Base-by-base conservation (phyloP, 1,284 basidiomycete genomes). In the Dichomitus squalens region DNA sequence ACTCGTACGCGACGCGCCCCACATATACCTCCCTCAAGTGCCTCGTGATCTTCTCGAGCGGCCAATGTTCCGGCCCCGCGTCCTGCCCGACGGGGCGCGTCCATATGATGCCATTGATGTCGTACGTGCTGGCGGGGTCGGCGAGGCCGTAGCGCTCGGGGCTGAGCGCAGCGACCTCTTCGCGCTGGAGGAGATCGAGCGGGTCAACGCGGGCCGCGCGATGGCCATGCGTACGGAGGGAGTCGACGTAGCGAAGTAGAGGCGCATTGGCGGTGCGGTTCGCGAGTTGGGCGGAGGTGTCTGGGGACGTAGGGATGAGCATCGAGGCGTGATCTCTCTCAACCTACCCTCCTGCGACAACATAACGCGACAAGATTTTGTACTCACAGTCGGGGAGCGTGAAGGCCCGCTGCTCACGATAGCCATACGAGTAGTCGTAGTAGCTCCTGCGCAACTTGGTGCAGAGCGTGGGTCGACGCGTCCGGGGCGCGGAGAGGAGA, bases 1-100 rank as follows among this genome's bases (percentile, higher is more conserved):
- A 95, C 80, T 96, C 93, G 69, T 94, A 93, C 1, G 90, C 93
- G 64, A 96, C 90, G 25, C 84, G 83, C 4, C 87, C 90, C 31
- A 92, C 89, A 67, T 96, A 95, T 1, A 90, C 81, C 0, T 77
- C 72, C 55, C 87, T 83, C 16, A 96, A 76, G 71, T 92, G 88
- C 31, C 78, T 71, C 7, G 80, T 81, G 59, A 96, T 92, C 46
- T 90, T 81, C 29, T 79, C 79, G 34, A 95, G 78, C 2, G 83
- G 81, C 86, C 90, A 90, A 66, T 78, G 77, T n/a, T 85, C 83
- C 2, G 68, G 71, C 5, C 80, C 78, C 11, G 75, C 72, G 4
- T 77, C 74, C 56, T 64, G 75, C 6, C 71, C 81, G 5, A 82
- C 77, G 1, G 80, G 77, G 46, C 78, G 76, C 0, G 85, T 86